Percentiles rank a stretch among this genome's conserved stretches.
Evolutionary conservation across 2,329 filamentous ascomycete genomes (phyloP).

Genomic region (Colletotrichum simmondsii): DNA sequence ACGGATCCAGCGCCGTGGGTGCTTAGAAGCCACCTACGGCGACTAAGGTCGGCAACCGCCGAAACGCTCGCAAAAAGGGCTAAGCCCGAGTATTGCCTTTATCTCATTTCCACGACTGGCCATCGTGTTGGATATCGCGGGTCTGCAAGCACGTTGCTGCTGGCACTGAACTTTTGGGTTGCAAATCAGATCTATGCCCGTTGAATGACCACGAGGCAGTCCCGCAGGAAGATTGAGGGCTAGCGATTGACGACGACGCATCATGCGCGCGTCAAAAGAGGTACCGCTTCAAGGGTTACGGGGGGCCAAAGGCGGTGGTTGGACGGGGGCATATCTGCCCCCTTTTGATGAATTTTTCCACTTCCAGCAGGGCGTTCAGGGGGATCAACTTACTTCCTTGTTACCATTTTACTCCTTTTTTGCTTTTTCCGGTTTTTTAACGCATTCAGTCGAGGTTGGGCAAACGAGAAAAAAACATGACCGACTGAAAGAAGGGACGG

Average conservation of each 20-base stretch:
- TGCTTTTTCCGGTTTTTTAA: slow-evolving; percentile 1
- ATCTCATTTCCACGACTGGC: background rate
- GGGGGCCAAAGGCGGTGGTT: slow-evolving; percentile 4
- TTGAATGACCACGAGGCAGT: slow-evolving; percentile 10
- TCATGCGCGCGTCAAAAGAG: background rate
- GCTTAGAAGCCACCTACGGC: slow-evolving; percentile 49
- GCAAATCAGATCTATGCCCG: slow-evolving; percentile 5
- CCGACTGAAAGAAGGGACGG: slow-evolving; percentile 28
- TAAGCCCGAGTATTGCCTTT: background rate
- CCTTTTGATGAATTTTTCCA: slow-evolving; percentile 31
- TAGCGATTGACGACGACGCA: background rate
- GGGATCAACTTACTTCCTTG: slow-evolving; percentile 11
- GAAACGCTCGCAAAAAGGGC: background rate
- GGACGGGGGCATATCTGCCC: slow-evolving; percentile 20
- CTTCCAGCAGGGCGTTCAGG: slow-evolving; percentile 33
- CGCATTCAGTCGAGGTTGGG: slow-evolving; percentile 31
- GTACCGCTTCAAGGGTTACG: slow-evolving; percentile 11
- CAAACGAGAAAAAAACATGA: slow-evolving; percentile 28
- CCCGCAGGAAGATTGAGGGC: background rate
- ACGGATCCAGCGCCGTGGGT: slow-evolving; percentile 68
- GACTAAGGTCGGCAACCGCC: background rate
- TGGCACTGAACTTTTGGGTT: slow-evolving; percentile 12
- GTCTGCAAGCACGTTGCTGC: background rate
- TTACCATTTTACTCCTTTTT: background rate
- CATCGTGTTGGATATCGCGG: background rate